Percentiles rank a stretch among this genome's conserved stretches.
These are phyloP conservation scores for Rhamnella rubrinervis DNA, from an alignment of 331 rosid genomes.

Conservation along the genomic window DNA sequence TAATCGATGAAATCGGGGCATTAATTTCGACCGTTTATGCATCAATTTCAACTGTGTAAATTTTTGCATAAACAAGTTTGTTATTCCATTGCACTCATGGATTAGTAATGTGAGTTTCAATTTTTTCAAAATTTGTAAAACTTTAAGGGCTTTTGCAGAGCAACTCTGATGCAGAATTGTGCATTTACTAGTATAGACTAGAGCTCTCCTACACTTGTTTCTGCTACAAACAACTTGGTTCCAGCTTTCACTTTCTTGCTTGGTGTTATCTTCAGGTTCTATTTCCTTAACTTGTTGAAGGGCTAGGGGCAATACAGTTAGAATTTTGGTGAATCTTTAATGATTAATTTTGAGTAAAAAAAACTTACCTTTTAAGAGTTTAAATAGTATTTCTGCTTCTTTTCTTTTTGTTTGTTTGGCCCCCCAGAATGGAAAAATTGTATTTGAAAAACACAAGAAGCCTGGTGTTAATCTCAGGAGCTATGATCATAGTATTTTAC, in stretches of 20 bases:
- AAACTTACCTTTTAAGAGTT: too few species aligned
- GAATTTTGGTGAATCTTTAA: too few species aligned
- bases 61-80: too few species aligned
- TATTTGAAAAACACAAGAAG: constrained; percentile 40
- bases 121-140: background rate
- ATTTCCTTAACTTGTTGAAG: background rate
- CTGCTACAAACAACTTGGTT: constrained; percentile 42
- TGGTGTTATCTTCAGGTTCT: constrained; percentile 51
- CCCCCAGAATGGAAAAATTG: constrained; percentile 54
- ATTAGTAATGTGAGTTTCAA: background rate
- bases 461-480: constrained; percentile 59
- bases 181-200: constrained; percentile 55
- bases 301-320: too few species aligned
- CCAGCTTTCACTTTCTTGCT: too few species aligned
- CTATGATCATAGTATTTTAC: constrained; percentile 56
- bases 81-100: constrained; percentile 17
- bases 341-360: too few species aligned
- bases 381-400: background rate
- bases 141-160: constrained; percentile 34
- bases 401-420: background rate
- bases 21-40: too few species aligned
- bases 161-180: constrained; percentile 48
- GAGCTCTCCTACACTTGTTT: constrained; percentile 72
- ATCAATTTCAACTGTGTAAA: too few species aligned
- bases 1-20: too few species aligned